A percentile compares a stretch with the other conserved stretches of the same genome.
phyloP scores from a whole-genome alignment of 257 asterid genomes.

The Perilla frutescens region DNA sequence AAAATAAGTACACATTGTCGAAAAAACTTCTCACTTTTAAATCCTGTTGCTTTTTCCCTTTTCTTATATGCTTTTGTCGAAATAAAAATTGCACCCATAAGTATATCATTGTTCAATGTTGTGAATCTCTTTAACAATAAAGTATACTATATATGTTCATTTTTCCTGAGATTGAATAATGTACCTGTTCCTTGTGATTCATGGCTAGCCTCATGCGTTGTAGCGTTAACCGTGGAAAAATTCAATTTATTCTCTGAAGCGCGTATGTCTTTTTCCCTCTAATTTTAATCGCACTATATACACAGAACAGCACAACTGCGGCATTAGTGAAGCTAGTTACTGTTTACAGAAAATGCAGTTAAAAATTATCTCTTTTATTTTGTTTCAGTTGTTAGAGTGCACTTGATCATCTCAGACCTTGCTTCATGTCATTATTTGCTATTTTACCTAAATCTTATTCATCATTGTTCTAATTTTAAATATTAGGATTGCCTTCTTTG shows the following conservation, averaged over 20 bases:
- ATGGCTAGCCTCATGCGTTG: not conserved
- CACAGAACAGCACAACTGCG: not conserved
- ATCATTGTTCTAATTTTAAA: slow-evolving; percentile 52
- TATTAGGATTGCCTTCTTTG: slow-evolving; percentile 99
- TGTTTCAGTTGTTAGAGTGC: not conserved
- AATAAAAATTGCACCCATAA: no score
- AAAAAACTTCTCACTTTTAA: no score
- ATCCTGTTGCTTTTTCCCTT: no score
- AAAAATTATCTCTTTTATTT: not conserved
- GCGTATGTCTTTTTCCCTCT: not conserved
- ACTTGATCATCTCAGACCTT: slow-evolving; percentile 25
- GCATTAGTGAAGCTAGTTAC: not conserved
- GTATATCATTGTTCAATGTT: no score
- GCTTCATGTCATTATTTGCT: slow-evolving; percentile 3
- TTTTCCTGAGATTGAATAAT: no score
- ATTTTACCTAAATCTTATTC: slow-evolving; percentile 28
- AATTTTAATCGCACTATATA: slow-evolving; percentile 12
- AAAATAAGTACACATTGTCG: no score
- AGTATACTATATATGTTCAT: no score
- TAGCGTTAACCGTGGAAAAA: not conserved
- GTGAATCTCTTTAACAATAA: not conserved
- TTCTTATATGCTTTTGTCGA: no score
- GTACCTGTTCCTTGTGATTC: not conserved
- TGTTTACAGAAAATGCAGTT: slow-evolving; percentile 22
- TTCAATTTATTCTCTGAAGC: not conserved